phyloP scores from a whole-genome alignment of 768 basidiomycete genomes.

The Leccinum imitatum region DNA sequence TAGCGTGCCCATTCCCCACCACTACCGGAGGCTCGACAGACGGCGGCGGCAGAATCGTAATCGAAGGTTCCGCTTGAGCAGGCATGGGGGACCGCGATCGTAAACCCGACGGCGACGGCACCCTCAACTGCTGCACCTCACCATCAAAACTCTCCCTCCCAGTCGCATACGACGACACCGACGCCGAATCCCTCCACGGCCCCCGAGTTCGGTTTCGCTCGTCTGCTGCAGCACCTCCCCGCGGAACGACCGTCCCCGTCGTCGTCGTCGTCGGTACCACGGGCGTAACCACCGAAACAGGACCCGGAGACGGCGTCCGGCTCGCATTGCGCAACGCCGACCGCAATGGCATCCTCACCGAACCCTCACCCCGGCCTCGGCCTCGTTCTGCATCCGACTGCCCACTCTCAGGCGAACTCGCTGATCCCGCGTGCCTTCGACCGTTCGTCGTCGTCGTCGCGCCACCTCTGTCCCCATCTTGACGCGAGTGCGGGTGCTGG shows the following conservation, averaged over 20 bases:
- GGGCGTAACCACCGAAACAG: not conserved
- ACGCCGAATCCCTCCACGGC: conserved; percentile 22
- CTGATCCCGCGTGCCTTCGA: not conserved
- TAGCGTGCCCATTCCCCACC: too few relatives aligned
- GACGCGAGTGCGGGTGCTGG: conserved; percentile 29
- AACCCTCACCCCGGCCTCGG: conserved; percentile 17
- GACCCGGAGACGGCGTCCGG: conserved; percentile 47
- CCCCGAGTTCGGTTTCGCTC: not conserved
- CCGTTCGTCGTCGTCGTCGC: not conserved
- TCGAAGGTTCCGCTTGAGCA: not conserved
- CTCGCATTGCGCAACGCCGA: conserved; percentile 61
- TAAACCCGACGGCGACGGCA: not conserved
- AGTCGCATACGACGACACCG: conserved; percentile 64
- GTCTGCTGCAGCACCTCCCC: not conserved
- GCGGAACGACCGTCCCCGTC: not conserved
- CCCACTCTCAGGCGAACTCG: not conserved
- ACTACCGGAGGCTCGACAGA: conserved; percentile 8
- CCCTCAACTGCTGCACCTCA: conserved; percentile 20
- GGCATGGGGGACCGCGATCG: not conserved
- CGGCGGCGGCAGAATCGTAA: conserved; percentile 15
- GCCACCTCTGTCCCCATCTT: conserved; percentile 13
- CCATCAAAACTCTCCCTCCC: conserved; percentile 52
- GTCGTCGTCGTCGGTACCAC: not conserved
- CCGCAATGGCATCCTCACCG: conserved; percentile 51
- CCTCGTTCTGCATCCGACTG: not conserved